Conservation (phyloP, 2,329 filamentous ascomycete genomes). For the Bertia moriformis region DNA sequence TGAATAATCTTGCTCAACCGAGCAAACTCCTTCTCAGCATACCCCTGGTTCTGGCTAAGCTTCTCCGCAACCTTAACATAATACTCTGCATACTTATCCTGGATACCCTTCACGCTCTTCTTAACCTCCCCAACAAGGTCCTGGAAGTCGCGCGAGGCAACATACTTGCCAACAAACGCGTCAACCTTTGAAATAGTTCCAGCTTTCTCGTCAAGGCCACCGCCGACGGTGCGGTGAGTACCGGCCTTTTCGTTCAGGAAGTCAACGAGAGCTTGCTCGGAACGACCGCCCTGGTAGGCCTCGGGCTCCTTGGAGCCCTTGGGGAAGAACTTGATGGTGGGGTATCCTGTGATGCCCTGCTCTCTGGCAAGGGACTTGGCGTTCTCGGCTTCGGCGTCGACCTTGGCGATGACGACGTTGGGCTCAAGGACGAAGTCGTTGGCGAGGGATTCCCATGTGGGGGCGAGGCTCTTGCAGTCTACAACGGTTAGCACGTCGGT, state of each 20-base stretch:
- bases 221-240: constrained; percentile 70
- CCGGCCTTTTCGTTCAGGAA: constrained; percentile 84
- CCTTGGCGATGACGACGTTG: constrained; percentile 77
- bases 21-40: constrained; percentile 71
- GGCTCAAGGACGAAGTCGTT: constrained; percentile 65
- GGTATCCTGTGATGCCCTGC: constrained; percentile 73
- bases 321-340: constrained; percentile 96
- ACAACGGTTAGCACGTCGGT: constrained; percentile 3
- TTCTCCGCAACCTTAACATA: constrained; percentile 86
- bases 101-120: constrained; percentile 42
- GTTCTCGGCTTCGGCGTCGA: constrained; percentile 81
- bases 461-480: constrained; percentile 96
- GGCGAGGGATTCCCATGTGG: constrained; percentile 77
- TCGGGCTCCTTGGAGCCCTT: constrained; percentile 62
- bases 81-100: constrained; percentile 77
- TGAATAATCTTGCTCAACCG: constrained; percentile 66
- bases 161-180: constrained; percentile 48
- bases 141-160: constrained; percentile 45
- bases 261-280: constrained; percentile 59
- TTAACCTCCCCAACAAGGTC: constrained; percentile 62
- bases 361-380: constrained; percentile 64
- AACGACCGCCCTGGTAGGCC: constrained; percentile 61
- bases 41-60: constrained; percentile 61
- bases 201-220: constrained; percentile 62
- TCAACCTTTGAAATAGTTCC: constrained; percentile 75